Evolutionary conservation across 768 basidiomycete species (phyloP).

Genomic region (Porphyrellus cyaneotinctus): DNA sequence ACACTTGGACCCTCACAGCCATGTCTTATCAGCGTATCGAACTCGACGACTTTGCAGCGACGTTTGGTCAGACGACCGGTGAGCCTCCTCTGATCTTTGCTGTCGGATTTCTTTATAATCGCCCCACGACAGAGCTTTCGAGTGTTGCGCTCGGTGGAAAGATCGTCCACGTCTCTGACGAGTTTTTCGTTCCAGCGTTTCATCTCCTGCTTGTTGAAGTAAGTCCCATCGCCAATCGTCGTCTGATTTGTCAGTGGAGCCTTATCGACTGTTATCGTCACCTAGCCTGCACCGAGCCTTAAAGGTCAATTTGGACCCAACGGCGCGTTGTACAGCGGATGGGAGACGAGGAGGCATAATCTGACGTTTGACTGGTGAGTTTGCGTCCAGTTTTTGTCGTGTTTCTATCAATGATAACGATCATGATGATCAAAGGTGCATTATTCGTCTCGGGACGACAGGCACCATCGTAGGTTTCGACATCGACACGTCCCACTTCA

Average conservation of each 20-base stretch:
- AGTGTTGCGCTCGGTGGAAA: slow-evolving; percentile 77
- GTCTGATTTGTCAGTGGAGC: not conserved
- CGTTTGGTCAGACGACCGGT: slow-evolving; percentile 54
- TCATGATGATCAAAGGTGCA: slow-evolving; percentile 56
- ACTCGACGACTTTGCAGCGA: slow-evolving; percentile 43
- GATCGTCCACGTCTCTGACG: slow-evolving; percentile 79
- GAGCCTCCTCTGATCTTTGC: not conserved
- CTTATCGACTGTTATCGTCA: not conserved
- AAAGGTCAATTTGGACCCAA: slow-evolving; percentile 98
- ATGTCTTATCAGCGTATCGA: slow-evolving; percentile 46
- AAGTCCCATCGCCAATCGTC: slow-evolving; percentile 12
- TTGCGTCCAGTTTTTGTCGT: not conserved
- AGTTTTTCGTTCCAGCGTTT: slow-evolving; percentile 89
- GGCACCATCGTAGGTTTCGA: slow-evolving; percentile 80
- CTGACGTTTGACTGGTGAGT: slow-evolving; percentile 80
- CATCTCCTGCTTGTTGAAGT: slow-evolving; percentile 84
- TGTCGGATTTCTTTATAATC: not conserved
- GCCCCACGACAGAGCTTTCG: slow-evolving; percentile 65
- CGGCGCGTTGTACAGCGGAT: slow-evolving; percentile 90
- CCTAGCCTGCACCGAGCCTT: slow-evolving; percentile 77
- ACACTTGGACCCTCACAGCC: not conserved
- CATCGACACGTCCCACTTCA: slow-evolving; percentile 93
- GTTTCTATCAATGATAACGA: not conserved
- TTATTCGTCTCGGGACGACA: slow-evolving; percentile 80
- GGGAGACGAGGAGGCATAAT: slow-evolving; percentile 93